A percentile compares a stretch with the other conserved stretches of the same genome.
These are phyloP conservation scores for Puccinia horiana DNA, from an alignment of 1,284 basidiomycete species.

Conservation along the genomic window DNA sequence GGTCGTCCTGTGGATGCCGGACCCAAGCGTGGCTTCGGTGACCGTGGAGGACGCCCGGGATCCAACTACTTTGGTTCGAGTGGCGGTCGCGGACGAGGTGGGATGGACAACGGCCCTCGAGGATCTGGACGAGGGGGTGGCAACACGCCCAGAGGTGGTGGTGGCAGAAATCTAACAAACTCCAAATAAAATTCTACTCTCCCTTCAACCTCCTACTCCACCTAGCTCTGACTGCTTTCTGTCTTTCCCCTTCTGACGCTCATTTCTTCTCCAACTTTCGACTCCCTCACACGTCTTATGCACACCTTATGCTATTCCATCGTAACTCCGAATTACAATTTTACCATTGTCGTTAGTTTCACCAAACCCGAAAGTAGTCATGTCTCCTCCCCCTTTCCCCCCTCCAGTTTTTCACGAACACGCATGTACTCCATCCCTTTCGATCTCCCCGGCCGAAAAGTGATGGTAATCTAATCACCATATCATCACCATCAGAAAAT, in stretches of 20 bases:
- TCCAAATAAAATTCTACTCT: background rate
- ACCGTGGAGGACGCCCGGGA: constrained; percentile 57
- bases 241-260: background rate
- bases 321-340: background rate
- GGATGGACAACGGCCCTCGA: constrained; percentile 45
- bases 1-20: constrained; percentile 45
- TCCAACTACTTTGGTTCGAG: constrained; percentile 54
- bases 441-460: background rate
- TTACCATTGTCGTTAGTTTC: constrained; percentile 17
- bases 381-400: background rate
- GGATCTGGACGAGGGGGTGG: constrained; percentile 50
- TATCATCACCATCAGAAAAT: background rate
- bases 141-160: constrained; percentile 31
- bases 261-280: background rate
- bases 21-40: constrained; percentile 42
- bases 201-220: background rate
- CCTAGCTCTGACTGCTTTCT: background rate
- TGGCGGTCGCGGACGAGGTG: constrained; percentile 49
- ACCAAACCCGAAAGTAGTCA: background rate
- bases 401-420: background rate
- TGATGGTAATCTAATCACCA: background rate
- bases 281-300: background rate
- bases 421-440: background rate
- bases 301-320: constrained; percentile 4
- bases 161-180: constrained; percentile 7